phyloP scores from a whole-genome alignment of 2,329 filamentous ascomycete genomes.

The Macroventuria anomochaeta region DNA sequence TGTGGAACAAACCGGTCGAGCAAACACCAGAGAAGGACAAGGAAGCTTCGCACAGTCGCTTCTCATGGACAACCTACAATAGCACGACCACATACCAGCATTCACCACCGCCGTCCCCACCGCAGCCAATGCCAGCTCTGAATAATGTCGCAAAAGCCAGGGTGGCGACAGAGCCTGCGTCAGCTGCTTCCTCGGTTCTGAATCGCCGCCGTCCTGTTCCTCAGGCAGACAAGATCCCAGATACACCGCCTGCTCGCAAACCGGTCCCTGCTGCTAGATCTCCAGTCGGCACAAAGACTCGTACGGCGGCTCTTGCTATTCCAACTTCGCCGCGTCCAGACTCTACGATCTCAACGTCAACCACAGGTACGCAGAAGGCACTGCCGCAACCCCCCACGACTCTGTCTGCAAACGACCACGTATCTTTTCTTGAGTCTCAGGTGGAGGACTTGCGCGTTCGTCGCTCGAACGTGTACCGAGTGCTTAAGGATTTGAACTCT shows the following conservation, averaged over 20 bases:
- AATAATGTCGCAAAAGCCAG: conserved; percentile 15
- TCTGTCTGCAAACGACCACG: conserved; percentile 43
- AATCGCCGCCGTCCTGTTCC: conserved; percentile 43
- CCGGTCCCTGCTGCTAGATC: conserved; percentile 31
- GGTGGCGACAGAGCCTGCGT: conserved; percentile 34
- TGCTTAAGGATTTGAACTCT: conserved; percentile 46
- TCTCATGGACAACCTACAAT: conserved; percentile 43
- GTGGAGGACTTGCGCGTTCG: conserved; percentile 49
- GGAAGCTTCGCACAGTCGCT: conserved; percentile 32
- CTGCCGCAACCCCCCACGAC: conserved; percentile 48
- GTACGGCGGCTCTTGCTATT: conserved; percentile 17
- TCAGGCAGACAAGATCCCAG: conserved; percentile 30
- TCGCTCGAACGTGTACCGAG: conserved; percentile 46
- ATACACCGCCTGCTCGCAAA: conserved; percentile 32
- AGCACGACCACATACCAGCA: conserved; percentile 50
- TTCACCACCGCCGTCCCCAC: conserved; percentile 53
- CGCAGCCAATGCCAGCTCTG: conserved; percentile 43
- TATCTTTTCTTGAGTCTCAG: conserved; percentile 48
- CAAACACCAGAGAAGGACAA: conserved; percentile 32
- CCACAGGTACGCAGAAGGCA: conserved; percentile 43
- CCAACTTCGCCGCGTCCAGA: conserved; percentile 32
- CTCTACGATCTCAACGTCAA: conserved; percentile 31
- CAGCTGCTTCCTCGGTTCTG: conserved; percentile 39
- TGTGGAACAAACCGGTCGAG: conserved; percentile 28
- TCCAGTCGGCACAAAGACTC: conserved; percentile 25